A percentile compares a stretch with the other conserved stretches of the same genome.
Evolutionary conservation across 2,329 filamentous ascomycete genomes (phyloP).

Genomic region (Aspergillus versicolor): DNA sequence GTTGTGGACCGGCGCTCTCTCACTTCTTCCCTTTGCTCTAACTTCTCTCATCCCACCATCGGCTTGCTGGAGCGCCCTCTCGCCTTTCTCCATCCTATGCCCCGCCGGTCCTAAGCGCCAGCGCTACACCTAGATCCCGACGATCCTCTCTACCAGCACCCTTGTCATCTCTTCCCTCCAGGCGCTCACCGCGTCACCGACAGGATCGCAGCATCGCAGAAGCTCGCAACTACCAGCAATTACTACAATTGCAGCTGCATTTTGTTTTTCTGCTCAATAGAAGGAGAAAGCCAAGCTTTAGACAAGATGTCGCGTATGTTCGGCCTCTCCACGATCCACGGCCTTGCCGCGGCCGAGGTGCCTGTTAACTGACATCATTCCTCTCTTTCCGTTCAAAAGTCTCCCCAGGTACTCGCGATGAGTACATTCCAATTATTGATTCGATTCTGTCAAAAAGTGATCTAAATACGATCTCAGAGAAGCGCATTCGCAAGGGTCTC

Average conservation of each 20-base stretch:
- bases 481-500: slow-evolving; percentile 63
- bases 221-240: slow-evolving; percentile 5
- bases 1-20: slow-evolving; percentile 17
- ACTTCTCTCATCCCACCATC: neutral
- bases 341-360: slow-evolving; percentile 19
- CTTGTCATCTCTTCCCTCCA: slow-evolving; percentile 7
- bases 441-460: slow-evolving; percentile 60
- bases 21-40: slow-evolving; percentile 12
- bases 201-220: neutral
- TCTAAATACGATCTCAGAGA: slow-evolving; percentile 64
- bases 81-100: slow-evolving; percentile 24
- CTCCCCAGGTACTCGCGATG: slow-evolving; percentile 48
- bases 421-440: slow-evolving; percentile 62
- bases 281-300: slow-evolving; percentile 8
- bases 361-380: slow-evolving; percentile 22
- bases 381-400: slow-evolving; percentile 36
- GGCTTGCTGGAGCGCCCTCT: slow-evolving; percentile 2
- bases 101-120: slow-evolving; percentile 42
- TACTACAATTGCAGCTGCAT: slow-evolving; percentile 12
- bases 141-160: slow-evolving; percentile 17
- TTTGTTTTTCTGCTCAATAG: neutral
- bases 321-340: slow-evolving; percentile 19
- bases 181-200: slow-evolving; percentile 2
- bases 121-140: slow-evolving; percentile 25
- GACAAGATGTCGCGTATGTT: slow-evolving; percentile 41